Percentiles rank a stretch among this genome's conserved stretches.
Conservation (phyloP, 2,329 filamentous ascomycete species). For the Hansfordia pulvinata region DNA sequence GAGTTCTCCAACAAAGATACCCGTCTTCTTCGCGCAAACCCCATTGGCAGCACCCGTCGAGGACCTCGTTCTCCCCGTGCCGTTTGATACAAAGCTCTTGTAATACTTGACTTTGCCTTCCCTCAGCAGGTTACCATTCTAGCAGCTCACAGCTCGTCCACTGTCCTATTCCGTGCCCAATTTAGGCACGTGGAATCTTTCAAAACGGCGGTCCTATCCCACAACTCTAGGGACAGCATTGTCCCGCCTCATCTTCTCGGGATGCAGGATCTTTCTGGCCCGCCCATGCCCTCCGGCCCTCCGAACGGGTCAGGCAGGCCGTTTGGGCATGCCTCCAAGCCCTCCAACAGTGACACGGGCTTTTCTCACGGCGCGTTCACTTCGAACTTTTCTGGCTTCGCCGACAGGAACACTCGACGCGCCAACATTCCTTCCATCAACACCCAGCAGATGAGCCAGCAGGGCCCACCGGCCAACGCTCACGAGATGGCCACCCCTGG, state of each 20-base stretch:
- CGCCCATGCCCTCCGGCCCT: slow-evolving; percentile 43
- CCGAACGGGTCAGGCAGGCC: slow-evolving; percentile 41
- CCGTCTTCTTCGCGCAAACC: no score
- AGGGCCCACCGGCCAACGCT: slow-evolving; percentile 33
- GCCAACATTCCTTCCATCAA: slow-evolving; percentile 87
- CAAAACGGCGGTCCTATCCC: slow-evolving; percentile 76
- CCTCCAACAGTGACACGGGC: slow-evolving; percentile 70
- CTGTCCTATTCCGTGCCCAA: slow-evolving; percentile 22
- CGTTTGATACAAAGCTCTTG: no score
- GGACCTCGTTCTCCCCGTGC: no score
- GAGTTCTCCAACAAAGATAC: no score
- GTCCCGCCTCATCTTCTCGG: slow-evolving; percentile 76
- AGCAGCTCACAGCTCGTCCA: slow-evolving; percentile 11
- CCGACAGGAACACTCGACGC: slow-evolving; percentile 73
- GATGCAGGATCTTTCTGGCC: slow-evolving; percentile 78
- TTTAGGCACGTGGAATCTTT: slow-evolving; percentile 42
- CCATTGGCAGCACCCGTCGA: no score
- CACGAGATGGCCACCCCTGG: slow-evolving; percentile 76
- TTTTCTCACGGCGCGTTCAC: slow-evolving; percentile 89
- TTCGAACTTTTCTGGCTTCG: slow-evolving; percentile 74
- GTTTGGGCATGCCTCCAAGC: slow-evolving; percentile 66
- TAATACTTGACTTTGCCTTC: no score
- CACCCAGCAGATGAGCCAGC: slow-evolving; percentile 52
- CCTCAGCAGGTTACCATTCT: no score
- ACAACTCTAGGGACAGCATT: slow-evolving; percentile 67